Evolutionary conservation across 2,329 filamentous ascomycete species (phyloP).

Genomic region (Mycosphaerella arachidis): DNA sequence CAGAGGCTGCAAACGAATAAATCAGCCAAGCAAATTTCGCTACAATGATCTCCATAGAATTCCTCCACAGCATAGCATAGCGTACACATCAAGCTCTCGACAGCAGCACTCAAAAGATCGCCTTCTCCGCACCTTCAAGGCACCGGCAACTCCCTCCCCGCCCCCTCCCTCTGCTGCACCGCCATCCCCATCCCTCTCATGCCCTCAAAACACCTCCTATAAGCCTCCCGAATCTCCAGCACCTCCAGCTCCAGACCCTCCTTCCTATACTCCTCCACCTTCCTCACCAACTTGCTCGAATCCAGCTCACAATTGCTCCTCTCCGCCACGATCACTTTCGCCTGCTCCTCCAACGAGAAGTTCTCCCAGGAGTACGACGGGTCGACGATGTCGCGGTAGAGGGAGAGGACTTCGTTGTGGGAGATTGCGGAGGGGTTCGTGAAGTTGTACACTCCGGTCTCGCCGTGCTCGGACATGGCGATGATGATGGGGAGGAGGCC

Average conservation of each 20-base stretch:
- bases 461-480: conserved; percentile 56
- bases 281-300: conserved; percentile 56
- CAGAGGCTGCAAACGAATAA: background rate
- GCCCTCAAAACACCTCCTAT: conserved; percentile 58
- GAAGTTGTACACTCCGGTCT: conserved; percentile 65
- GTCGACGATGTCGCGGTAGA: conserved; percentile 61
- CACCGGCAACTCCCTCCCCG: background rate
- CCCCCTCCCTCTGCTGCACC: conserved; percentile 12
- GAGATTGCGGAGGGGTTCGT: conserved; percentile 67
- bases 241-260: conserved; percentile 45
- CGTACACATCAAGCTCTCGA: too few relatives aligned
- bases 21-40: too few relatives aligned
- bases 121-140: background rate
- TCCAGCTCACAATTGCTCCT: conserved; percentile 62
- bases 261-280: conserved; percentile 52
- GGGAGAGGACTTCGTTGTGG: conserved; percentile 62
- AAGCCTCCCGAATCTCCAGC: conserved; percentile 60
- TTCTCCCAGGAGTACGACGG: conserved; percentile 60
- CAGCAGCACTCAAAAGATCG: too few relatives aligned
- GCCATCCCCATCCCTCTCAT: conserved; percentile 40
- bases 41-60: too few relatives aligned
- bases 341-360: conserved; percentile 62
- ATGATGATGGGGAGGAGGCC: conserved; percentile 61
- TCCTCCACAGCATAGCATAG: too few relatives aligned
- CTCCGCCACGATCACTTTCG: conserved; percentile 63